A percentile compares a stretch with the other conserved stretches of the same genome.
These are phyloP conservation scores for Citrullus mucosospermus DNA, from an alignment of 306 rosid genomes.

Conservation along the genomic window DNA sequence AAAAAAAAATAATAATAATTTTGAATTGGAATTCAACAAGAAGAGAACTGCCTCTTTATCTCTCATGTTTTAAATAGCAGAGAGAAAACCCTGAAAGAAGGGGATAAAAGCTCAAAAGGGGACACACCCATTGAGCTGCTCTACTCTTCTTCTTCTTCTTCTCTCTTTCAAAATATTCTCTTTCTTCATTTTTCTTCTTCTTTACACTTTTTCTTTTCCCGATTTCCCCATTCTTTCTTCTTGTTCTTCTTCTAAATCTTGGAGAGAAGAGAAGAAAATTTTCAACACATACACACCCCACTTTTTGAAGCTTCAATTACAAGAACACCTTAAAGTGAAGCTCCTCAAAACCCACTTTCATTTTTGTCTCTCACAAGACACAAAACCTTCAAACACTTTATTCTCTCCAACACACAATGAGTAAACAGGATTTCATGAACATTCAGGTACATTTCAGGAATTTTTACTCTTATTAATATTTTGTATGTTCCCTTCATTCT, in stretches of 20 bases:
- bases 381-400: background rate
- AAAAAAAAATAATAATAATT: background rate
- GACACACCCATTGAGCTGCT: background rate
- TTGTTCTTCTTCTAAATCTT: background rate
- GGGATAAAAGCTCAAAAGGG: background rate
- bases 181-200: background rate
- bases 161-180: slow-evolving; percentile 1
- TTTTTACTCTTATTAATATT: too few relatives aligned
- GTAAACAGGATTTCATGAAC: slow-evolving; percentile 66
- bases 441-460: slow-evolving; percentile 37
- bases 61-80: background rate
- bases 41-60: background rate
- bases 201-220: background rate
- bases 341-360: slow-evolving; percentile 22
- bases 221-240: background rate
- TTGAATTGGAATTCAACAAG: background rate
- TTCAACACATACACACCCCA: slow-evolving; percentile 3
- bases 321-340: slow-evolving; percentile 14
- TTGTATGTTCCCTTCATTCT: too few relatives aligned
- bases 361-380: slow-evolving; percentile 10
- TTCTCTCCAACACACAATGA: slow-evolving; percentile 29
- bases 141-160: background rate
- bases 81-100: background rate
- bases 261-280: background rate
- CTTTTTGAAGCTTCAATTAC: slow-evolving; percentile 11